Base-by-base conservation (phyloP, 73 alveolate genomes). In the Paramecium biaurelia region DNA sequence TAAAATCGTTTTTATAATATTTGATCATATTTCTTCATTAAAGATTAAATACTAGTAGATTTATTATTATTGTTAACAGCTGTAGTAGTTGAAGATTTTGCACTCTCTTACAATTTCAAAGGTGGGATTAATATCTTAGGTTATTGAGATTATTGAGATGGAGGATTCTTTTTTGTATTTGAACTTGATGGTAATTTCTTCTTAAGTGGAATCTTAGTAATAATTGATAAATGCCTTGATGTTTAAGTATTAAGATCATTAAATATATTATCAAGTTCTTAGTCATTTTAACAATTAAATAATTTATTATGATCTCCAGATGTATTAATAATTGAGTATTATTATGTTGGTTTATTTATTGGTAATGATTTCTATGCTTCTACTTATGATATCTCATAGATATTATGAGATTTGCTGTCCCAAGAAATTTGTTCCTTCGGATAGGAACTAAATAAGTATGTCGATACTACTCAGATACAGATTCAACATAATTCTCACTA, bases 401-500 rank as follows among this genome's bases (percentile, higher is more conserved):
- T 79, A 47, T 79, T 45, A 42, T 79, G 90, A 24, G 90, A 38
- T 26, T 38, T 41, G 70, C 76, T 79, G 47, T 79, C 90, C 70
- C 72, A 79, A 23, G 90, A 79, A 24, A 79, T 79, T 26, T 79
- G 90, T 24, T 79, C 42, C 72, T 24, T 26, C 56, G 74, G 70
- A 43, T 47, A 41, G 56, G 90, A 79, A 30, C 90, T 79, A 79
- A 79, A 45, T 79, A 43, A 42, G 42, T 41, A 79, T 41, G 42
- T 41, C 42, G 56, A 24, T 79, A 72, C 59, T 79, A 79, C 90
- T 79, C 90, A 11, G 76, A 43, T 23, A 42, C 45, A 12, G 76
- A 79, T 79, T 79, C 90, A 7, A 43, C 90, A 42, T 79, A 79
- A 42, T 47, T 47, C 34, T 79, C 90, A 79, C 90, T 79, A 79